Evolutionary conservation across 257 asterid species (phyloP), one percentile per base, ranked within the genome.

Genomic region (Capsicum rhomboideum): DNA sequence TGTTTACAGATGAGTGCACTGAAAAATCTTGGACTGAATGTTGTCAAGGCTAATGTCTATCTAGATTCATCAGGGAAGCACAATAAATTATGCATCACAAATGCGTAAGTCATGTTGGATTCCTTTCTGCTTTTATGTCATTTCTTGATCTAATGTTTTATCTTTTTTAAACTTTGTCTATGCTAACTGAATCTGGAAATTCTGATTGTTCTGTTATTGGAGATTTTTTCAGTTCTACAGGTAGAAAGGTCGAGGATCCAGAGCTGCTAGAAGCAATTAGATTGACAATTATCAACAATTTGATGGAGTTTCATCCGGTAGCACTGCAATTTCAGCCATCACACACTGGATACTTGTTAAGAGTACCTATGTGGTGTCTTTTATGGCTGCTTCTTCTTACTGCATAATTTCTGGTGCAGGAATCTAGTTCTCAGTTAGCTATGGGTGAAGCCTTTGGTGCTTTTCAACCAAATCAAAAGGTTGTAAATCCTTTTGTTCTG

Each of bases 251-350:
- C 54, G 92, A 94, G 61, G 99, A 96, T 26, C 97, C 99, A 12
- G 99, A 96, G 91, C 87, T 92, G 87, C 99, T 96, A 2, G 99
- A 96, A 94, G 97, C 99, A 18, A 96, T 96, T 86, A 98, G 99
- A 80, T 89, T 96, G 94, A 96, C 99, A 69, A 92, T 96, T 78
- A 96, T 96, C 90, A 95, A 92, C 94, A 96, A 96, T 86, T 59
- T 96, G 92, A 90, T 96, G 13, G 92, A 96, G 88, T 96, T 89
- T 88, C 99, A 96, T 85, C 99, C 99, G 91, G 99, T 97, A 93
- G 79, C 86, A 49, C 54, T 53, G 83, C 80, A 50, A 66, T 85
- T 42, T 26, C 31, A 21, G 42, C 79, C 61, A 14, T 77, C 44
- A 28, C 59, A 4, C 81, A 77, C 21, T 77, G 46, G 81, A 50